Percentiles rank a stretch among this genome's conserved stretches.
These are phyloP conservation scores for Scutellaria baicalensis DNA, from an alignment of 257 asterid genomes.

Conservation along the genomic window DNA sequence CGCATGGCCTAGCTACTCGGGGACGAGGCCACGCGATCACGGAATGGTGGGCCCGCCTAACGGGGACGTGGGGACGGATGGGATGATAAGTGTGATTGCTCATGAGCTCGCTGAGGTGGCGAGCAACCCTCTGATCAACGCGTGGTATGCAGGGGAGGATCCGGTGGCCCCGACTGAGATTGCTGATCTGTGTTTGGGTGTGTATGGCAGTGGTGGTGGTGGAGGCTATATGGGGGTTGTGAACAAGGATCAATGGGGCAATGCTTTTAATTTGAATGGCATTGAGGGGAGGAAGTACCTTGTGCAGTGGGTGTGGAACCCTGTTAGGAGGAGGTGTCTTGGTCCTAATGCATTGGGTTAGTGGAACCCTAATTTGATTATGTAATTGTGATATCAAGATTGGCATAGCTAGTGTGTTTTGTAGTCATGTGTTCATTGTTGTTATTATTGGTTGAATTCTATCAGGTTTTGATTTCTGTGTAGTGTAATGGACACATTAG, in stretches of 20 bases:
- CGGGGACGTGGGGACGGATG: constrained; percentile 58
- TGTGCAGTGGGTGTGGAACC: constrained; percentile 88
- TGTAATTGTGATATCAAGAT: too few species aligned
- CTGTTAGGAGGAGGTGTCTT: constrained; percentile 43
- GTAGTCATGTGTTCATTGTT: too few species aligned
- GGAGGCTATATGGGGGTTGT: constrained; percentile 64
- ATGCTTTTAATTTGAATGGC: constrained; percentile 60
- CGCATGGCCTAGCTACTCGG: constrained; percentile 46
- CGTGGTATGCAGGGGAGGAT: constrained; percentile 76
- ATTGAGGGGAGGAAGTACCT: constrained; percentile 62
- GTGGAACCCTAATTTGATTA: background rate
- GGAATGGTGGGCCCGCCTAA: constrained; percentile 53
- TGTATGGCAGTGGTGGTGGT: constrained; percentile 74
- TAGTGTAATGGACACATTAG: too few species aligned
- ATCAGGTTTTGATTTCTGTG: too few species aligned
- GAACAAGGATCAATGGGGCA: constrained; percentile 44
- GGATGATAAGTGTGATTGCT: constrained; percentile 83
- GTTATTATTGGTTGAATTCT: too few species aligned
- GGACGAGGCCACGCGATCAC: constrained; percentile 1
- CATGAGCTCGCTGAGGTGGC: constrained; percentile 78
- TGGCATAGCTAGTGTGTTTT: too few species aligned
- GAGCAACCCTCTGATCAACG: constrained; percentile 61
- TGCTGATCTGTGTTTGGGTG: constrained; percentile 63
- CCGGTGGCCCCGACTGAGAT: constrained; percentile 69
- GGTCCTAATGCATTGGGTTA: constrained; percentile 74